Evolutionary conservation across 768 basidiomycete genomes (phyloP).

Genomic region (Psilocybe cyanescens): DNA sequence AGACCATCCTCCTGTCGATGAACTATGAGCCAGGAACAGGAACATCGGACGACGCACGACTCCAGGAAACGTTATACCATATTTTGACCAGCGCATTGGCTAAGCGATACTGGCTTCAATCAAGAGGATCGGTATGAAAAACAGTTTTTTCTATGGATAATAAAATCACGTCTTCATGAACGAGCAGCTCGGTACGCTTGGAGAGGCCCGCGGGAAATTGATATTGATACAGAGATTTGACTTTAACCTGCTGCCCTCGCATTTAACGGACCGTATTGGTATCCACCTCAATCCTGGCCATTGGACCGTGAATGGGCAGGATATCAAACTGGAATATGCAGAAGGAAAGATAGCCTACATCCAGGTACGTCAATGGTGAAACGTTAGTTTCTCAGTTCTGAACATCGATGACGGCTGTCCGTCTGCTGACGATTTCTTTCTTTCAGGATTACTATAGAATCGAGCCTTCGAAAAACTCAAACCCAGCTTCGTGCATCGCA

Average conservation of each 20-base stretch:
- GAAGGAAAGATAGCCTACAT: constrained; percentile 44
- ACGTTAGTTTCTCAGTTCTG: not conserved
- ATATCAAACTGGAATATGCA: constrained; percentile 43
- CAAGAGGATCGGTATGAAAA: constrained; percentile 33
- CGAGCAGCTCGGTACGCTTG: constrained; percentile 47
- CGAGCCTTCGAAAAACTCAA: constrained; percentile 31
- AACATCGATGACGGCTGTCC: not conserved
- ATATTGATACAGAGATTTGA: constrained; percentile 51
- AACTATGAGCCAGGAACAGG: constrained; percentile 53
- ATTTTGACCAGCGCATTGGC: constrained; percentile 40
- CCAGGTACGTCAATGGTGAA: constrained; percentile 29
- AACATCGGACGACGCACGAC: constrained; percentile 41
- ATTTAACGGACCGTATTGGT: constrained; percentile 43
- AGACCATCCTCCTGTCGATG: constrained; percentile 52
- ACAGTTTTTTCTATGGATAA: too few species aligned
- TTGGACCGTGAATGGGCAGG: constrained; percentile 54
- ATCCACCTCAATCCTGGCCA: constrained; percentile 42
- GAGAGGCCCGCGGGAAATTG: constrained; percentile 53
- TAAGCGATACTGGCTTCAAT: constrained; percentile 50
- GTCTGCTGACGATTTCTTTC: not conserved
- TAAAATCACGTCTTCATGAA: not conserved
- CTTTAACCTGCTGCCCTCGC: constrained; percentile 41
- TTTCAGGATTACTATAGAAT: constrained; percentile 46
- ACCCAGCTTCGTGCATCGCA: constrained; percentile 41
- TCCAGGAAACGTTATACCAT: constrained; percentile 44